Conservation (phyloP, 75 land plant species). For the Pseudotsuga menziesii region DNA sequence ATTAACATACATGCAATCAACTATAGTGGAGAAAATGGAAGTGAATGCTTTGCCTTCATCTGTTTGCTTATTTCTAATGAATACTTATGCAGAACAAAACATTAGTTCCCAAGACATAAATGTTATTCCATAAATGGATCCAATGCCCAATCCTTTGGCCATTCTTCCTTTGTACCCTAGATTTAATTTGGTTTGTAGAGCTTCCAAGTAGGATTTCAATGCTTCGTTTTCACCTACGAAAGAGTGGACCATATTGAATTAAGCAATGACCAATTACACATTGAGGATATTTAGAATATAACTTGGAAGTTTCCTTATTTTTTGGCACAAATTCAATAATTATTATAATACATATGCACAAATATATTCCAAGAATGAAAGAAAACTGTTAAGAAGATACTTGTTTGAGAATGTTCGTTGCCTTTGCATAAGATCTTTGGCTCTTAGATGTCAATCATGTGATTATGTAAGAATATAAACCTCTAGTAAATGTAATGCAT, state of each 20-base stretch:
- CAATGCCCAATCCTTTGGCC: too few species aligned
- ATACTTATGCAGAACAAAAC: too few species aligned
- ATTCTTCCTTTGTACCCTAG: slow-evolving; percentile 85
- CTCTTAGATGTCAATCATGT: slow-evolving; percentile 25
- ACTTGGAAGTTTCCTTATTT: background rate
- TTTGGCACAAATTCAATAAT: background rate
- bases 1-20: too few species aligned
- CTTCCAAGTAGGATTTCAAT: slow-evolving; percentile 60
- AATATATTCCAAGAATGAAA: background rate
- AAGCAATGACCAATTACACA: slow-evolving; percentile 57
- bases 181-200: slow-evolving; percentile 69
- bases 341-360: background rate
- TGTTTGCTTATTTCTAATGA: too few species aligned
- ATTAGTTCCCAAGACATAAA: too few species aligned
- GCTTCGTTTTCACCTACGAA: slow-evolving; percentile 85
- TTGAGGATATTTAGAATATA: background rate
- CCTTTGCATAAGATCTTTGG: slow-evolving; percentile 26
- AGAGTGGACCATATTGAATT: slow-evolving; percentile 83
- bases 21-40: too few species aligned
- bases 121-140: too few species aligned
- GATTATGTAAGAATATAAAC: slow-evolving; percentile 18
- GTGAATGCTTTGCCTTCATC: too few species aligned
- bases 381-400: slow-evolving; percentile 1
- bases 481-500: slow-evolving; percentile 21
- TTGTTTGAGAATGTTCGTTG: slow-evolving; percentile 23